A percentile compares a stretch with the other conserved stretches of the same genome.
These are phyloP conservation scores for Sextonia rubra DNA, from an alignment of 164 flowering plant genomes.

Conservation along the genomic window DNA sequence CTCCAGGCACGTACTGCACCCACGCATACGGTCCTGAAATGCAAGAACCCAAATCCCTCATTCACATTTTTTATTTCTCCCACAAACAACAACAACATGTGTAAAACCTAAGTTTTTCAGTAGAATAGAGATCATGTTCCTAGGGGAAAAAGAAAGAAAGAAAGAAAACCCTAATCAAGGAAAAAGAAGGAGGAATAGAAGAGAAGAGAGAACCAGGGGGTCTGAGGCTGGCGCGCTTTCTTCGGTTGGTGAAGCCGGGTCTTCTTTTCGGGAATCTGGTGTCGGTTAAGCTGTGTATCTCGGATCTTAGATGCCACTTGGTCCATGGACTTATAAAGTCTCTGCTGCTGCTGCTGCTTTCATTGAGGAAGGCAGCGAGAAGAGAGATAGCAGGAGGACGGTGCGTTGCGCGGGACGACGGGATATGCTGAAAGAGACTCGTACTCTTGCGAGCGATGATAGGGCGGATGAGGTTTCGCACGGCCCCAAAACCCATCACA, in stretches of 20 bases:
- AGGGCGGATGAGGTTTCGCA: constrained; percentile 51
- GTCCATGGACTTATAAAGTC: constrained; percentile 26
- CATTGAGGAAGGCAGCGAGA: constrained; percentile 9
- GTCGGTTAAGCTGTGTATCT: constrained; percentile 65
- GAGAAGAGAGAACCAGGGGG: constrained; percentile 49
- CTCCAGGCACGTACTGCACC: constrained; percentile 60
- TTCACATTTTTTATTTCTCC: neutral
- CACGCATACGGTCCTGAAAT: constrained; percentile 78
- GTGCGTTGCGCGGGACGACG: constrained; percentile 11
- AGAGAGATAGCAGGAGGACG: constrained; percentile 17
- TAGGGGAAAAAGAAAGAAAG: too few species aligned
- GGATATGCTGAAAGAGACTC: neutral
- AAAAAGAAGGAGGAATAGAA: neutral
- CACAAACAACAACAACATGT: neutral
- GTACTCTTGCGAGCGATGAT: constrained; percentile 14
- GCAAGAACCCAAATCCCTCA: neutral
- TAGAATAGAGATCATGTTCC: neutral
- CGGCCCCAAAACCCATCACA: constrained; percentile 61
- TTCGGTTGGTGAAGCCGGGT: constrained; percentile 46
- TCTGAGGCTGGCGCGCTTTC: constrained; percentile 62
- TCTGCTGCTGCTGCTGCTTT: constrained; percentile 12
- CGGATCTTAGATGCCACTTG: constrained; percentile 8
- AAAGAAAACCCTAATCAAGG: neutral
- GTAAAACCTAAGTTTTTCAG: neutral
- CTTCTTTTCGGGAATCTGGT: constrained; percentile 73